Evolutionary conservation across 2,329 filamentous ascomycete species (phyloP).

Genomic region (Ophiostoma sp.): DNA sequence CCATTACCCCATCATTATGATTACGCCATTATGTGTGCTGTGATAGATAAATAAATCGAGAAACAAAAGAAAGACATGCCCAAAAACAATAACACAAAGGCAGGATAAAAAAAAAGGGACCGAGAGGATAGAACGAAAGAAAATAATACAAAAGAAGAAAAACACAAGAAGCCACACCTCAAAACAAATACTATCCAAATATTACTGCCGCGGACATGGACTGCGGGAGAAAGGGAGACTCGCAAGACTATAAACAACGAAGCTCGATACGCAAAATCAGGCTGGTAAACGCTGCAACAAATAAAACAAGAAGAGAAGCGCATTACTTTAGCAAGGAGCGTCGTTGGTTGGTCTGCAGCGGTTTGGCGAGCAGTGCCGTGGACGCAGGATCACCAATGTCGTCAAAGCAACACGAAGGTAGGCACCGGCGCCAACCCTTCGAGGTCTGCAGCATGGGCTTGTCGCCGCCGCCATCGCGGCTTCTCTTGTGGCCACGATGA

Average conservation of each 20-base stretch:
- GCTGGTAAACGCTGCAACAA: slow-evolving; percentile 6
- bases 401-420: neutral
- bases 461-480: neutral
- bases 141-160: neutral
- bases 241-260: neutral
- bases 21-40: slow-evolving; percentile 20
- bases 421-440: neutral
- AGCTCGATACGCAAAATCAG: neutral
- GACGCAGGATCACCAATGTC: neutral
- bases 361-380: neutral
- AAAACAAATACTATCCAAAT: neutral
- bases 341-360: neutral
- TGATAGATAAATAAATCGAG: slow-evolving; percentile 11
- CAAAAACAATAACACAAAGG: too few relatives aligned
- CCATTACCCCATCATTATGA: slow-evolving; percentile 22
- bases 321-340: neutral
- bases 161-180: neutral
- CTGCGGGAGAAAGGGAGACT: neutral
- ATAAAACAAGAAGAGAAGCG: neutral
- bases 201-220: neutral
- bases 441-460: neutral
- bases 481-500: neutral
- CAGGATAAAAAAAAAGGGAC: neutral
- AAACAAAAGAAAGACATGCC: neutral
- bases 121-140: neutral